These are phyloP conservation scores for Staphylotrichum tortipilum DNA, from an alignment of 495 filamentous ascomycete species.

Conservation along the genomic window DNA sequence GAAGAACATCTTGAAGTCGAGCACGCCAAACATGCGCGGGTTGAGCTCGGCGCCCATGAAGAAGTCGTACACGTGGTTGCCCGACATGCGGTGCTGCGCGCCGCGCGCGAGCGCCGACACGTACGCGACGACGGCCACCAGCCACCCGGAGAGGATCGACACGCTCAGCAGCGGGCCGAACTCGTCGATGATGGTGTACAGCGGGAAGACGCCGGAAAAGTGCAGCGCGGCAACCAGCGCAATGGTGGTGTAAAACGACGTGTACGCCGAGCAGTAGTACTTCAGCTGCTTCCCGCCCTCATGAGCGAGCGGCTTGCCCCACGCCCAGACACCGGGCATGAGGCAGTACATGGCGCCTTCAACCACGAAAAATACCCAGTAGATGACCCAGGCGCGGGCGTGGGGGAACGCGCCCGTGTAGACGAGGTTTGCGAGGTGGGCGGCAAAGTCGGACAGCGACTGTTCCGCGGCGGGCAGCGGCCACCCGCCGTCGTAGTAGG, in stretches of 20 bases:
- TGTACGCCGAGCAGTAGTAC: slow-evolving; percentile 89
- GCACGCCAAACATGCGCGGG: slow-evolving; percentile 82
- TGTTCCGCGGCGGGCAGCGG: slow-evolving; percentile 60
- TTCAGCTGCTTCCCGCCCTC: slow-evolving; percentile 70
- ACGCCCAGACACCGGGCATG: slow-evolving; percentile 73
- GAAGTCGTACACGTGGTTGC: slow-evolving; percentile 87
- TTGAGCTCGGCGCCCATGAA: slow-evolving; percentile 99
- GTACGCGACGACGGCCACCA: slow-evolving; percentile 76
- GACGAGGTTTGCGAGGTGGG: slow-evolving; percentile 57
- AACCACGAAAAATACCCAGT: slow-evolving; percentile 84
- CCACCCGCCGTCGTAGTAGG: slow-evolving; percentile 77
- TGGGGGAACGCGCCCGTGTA: slow-evolving; percentile 77
- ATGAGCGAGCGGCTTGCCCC: slow-evolving; percentile 80
- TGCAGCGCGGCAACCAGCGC: slow-evolving; percentile 59
- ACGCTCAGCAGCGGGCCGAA: slow-evolving; percentile 88
- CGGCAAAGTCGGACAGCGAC: slow-evolving; percentile 55
- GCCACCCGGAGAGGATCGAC: slow-evolving; percentile 78
- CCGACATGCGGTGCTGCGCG: slow-evolving; percentile 84
- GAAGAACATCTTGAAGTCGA: slow-evolving; percentile 99
- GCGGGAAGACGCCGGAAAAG: slow-evolving; percentile 71
- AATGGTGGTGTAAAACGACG: slow-evolving; percentile 81
- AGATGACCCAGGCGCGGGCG: slow-evolving; percentile 75
- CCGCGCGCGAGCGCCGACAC: slow-evolving; percentile 72
- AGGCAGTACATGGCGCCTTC: slow-evolving; percentile 73
- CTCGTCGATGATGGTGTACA: slow-evolving; percentile 92